Base-by-base conservation (phyloP, 2,329 filamentous ascomycete species). In the Microcera coccophila region DNA sequence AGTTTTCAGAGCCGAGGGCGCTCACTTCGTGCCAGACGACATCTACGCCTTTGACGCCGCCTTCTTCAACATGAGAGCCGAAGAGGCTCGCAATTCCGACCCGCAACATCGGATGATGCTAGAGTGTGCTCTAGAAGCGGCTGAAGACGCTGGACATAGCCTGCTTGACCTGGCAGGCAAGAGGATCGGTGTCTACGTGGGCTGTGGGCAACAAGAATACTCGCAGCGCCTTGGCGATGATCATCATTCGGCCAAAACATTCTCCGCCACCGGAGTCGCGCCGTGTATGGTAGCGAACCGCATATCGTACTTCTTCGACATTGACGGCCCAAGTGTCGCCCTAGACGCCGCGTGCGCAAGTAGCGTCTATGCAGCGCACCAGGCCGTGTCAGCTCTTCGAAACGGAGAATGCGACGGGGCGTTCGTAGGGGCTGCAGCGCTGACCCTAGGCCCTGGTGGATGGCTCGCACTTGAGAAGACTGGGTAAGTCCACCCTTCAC, bases 191-290 rank as follows among this genome's bases (percentile, higher is more conserved):
- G 61, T 57, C 3, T 65, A 52, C 39, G 52, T 72, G 10, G 70
- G 69, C n/a, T 69, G 68, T 15, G 70, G 65, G 5, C 68, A 71
- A 37, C 64, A 68, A 3, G 71, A 73, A 51, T 72, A 74, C 48
- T 68, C 71, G 54, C 68, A 74, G 41, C 69, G 72, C 51, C 68
- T 70, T 18, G 72, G 69, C 42, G 70, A 70, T 66, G 52, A 57
- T 34, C 20, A 45, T 12, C 38, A 42, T n/a, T 29, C 37, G 20
- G 22, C 38, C 10, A 38, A 34, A 22, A 36, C 31, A 16, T 45
- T 58, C 22, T 62, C 60, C 3, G 59, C 58, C 50, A 49, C 38
- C 12, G 53, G 54, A 21, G 48, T 49, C 29, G 48, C 54, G 10
- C 54, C 29, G 66, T 70, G 54, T 16, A 75, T 62, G 26, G 41